Conservation (phyloP, 495 filamentous ascomycete genomes). For the Penicillium paradoxum region DNA sequence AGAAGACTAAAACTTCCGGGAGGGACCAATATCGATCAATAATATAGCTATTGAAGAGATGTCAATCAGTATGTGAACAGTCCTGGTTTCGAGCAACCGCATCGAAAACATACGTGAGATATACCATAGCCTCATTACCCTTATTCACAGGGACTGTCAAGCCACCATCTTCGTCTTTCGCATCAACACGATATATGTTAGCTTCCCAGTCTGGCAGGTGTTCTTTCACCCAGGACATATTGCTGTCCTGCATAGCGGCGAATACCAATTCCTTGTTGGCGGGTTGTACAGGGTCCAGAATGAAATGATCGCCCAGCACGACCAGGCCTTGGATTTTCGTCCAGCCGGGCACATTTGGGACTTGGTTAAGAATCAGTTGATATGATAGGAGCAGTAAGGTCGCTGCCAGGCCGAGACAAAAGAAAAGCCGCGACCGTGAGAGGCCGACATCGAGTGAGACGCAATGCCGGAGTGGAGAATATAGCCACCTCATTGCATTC, state of each 20-base stretch:
- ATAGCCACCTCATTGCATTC: conserved; percentile 9
- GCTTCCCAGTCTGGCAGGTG: conserved; percentile 34
- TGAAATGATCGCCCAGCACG: background rate
- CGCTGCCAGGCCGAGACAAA: conserved; percentile 16
- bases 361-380: conserved; percentile 19
- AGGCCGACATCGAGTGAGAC: background rate
- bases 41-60: conserved; percentile 27
- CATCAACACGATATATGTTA: conserved; percentile 50
- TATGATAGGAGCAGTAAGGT: conserved; percentile 18
- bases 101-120: conserved; percentile 47
- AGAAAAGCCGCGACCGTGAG: conserved; percentile 10
- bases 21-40: conserved; percentile 45
- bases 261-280: conserved; percentile 24
- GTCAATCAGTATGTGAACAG: background rate
- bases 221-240: conserved; percentile 28
- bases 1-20: conserved; percentile 39
- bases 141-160: conserved; percentile 51
- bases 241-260: conserved; percentile 19
- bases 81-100: background rate
- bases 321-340: background rate
- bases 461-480: background rate
- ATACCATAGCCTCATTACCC: conserved; percentile 61
- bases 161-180: conserved; percentile 21
- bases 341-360: conserved; percentile 1
- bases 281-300: background rate